These are phyloP conservation scores for Kazachstania taianensis DNA, from an alignment of 805 yeast species.

Conservation along the genomic window DNA sequence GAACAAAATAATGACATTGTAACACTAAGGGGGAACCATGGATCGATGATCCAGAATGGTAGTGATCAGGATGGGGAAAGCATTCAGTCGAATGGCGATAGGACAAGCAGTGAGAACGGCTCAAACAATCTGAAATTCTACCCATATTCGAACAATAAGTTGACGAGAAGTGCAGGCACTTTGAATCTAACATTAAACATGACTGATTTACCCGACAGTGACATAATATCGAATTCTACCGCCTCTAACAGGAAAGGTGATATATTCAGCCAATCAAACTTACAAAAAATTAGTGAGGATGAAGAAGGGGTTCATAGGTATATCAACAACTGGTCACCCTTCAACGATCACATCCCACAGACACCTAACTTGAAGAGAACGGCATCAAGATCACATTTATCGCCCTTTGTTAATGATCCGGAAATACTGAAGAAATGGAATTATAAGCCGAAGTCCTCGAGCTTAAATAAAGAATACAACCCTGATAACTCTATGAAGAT, in stretches of 20 bases:
- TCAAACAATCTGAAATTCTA: conserved; percentile 22
- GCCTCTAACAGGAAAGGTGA: background rate
- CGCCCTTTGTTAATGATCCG: conserved; percentile 25
- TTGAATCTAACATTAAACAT: conserved; percentile 39
- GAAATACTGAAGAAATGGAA: conserved; percentile 15
- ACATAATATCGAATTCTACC: background rate
- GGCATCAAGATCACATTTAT: conserved; percentile 23
- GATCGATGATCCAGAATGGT: too few species aligned
- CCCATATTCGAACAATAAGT: conserved; percentile 22
- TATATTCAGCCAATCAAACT: background rate
- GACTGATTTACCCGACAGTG: conserved; percentile 16
- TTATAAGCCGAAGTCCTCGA: conserved; percentile 8
- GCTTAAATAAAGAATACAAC: conserved; percentile 6
- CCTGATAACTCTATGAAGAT: conserved; percentile 16
- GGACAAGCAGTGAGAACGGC: background rate
- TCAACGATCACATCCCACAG: conserved; percentile 9
- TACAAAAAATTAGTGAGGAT: conserved; percentile 10
- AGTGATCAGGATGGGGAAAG: too few species aligned
- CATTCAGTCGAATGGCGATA: background rate
- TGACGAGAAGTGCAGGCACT: conserved; percentile 45
- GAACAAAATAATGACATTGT: too few species aligned
- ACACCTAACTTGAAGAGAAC: conserved; percentile 19
- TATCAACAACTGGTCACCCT: conserved; percentile 24
- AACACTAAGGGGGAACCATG: too few species aligned
- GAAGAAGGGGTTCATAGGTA: conserved; percentile 13